A percentile compares a stretch with the other conserved stretches of the same genome.
Conservation (phyloP, 2,329 filamentous ascomycete species). For the Parasarocladium wereldwijsianum region DNA sequence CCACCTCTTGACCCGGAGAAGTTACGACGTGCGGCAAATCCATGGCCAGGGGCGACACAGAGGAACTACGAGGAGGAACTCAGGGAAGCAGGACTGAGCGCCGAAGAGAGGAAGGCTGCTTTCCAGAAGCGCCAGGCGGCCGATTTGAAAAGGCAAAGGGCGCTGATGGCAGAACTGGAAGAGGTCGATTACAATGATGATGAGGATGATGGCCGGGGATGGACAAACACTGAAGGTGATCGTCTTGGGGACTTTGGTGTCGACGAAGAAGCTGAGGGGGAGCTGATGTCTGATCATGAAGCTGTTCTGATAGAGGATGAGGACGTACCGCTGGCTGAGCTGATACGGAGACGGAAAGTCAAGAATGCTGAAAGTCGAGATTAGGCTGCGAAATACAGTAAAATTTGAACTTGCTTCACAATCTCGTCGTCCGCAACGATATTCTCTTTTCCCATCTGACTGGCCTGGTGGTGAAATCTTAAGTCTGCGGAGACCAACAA, state of each 20-base stretch:
- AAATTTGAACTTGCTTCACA: too few relatives aligned
- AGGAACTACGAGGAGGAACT: conserved; percentile 19
- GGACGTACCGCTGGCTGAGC: conserved; percentile 54
- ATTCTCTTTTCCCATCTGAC: too few relatives aligned
- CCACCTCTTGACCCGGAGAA: conserved; percentile 50
- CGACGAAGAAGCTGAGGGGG: conserved; percentile 52
- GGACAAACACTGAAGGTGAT: conserved; percentile 66
- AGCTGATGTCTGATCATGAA: conserved; percentile 8
- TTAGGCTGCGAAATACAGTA: too few relatives aligned
- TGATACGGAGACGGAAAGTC: conserved; percentile 42
- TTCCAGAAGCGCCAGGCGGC: conserved; percentile 34
- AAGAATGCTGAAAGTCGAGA: too few relatives aligned
- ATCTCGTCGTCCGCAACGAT: too few relatives aligned
- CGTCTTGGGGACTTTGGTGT: conserved; percentile 63
- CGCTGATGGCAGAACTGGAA: conserved; percentile 34
- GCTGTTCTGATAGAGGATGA: too few relatives aligned
- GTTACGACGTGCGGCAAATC: conserved; percentile 25
- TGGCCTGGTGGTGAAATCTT: too few relatives aligned
- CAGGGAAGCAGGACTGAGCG: conserved; percentile 18
- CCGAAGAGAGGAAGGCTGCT: conserved; percentile 29
- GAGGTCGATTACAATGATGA: conserved; percentile 40
- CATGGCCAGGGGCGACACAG: conserved; percentile 24
- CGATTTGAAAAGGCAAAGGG: conserved; percentile 25
- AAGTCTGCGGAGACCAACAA: too few relatives aligned
- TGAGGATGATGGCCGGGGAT: conserved; percentile 47